Evolutionary conservation across 1,139 yeast genomes (phyloP).

Genomic region (Yamadazyma triangularis): DNA sequence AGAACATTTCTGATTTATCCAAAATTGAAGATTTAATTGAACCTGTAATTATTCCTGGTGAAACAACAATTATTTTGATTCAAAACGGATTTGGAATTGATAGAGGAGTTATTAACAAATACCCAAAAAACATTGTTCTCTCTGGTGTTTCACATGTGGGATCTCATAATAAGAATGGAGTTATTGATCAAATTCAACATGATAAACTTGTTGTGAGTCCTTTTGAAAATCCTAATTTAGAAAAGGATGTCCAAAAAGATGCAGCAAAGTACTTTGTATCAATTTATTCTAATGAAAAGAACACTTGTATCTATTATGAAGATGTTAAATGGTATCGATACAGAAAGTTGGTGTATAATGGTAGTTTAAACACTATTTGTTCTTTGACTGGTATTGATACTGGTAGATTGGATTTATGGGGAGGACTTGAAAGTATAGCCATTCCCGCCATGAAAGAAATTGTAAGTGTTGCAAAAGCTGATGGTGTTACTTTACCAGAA

Average conservation of each 20-base stretch:
- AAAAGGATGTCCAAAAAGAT: conserved; percentile 15
- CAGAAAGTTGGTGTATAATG: conserved; percentile 47
- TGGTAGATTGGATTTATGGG: conserved; percentile 17
- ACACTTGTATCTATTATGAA: conserved; percentile 35
- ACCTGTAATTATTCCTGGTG: conserved; percentile 41
- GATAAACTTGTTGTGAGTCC: conserved; percentile 56
- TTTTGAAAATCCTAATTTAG: conserved; percentile 23
- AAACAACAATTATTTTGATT: conserved; percentile 53
- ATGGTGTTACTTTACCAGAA: conserved; percentile 27
- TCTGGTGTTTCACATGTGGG: conserved; percentile 71
- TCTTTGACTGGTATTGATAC: conserved; percentile 28
- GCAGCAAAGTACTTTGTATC: conserved; percentile 39
- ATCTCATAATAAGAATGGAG: conserved; percentile 52
- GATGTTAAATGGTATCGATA: conserved; percentile 51
- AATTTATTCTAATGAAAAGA: conserved; percentile 41
- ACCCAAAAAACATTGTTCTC: conserved; percentile 56
- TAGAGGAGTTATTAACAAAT: conserved; percentile 49
- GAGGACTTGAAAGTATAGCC: conserved; percentile 13
- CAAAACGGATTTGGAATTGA: conserved; percentile 79
- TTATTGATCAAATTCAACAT: conserved; percentile 45
- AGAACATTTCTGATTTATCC: conserved; percentile 65
- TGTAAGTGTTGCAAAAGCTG: conserved; percentile 54
- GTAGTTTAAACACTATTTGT: conserved; percentile 31
- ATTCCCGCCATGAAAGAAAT: conserved; percentile 67
- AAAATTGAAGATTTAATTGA: conserved; percentile 52